Evolutionary conservation across 192 early-diverging fungal species (phyloP).

Genomic region (Cetraspora pellucida): DNA sequence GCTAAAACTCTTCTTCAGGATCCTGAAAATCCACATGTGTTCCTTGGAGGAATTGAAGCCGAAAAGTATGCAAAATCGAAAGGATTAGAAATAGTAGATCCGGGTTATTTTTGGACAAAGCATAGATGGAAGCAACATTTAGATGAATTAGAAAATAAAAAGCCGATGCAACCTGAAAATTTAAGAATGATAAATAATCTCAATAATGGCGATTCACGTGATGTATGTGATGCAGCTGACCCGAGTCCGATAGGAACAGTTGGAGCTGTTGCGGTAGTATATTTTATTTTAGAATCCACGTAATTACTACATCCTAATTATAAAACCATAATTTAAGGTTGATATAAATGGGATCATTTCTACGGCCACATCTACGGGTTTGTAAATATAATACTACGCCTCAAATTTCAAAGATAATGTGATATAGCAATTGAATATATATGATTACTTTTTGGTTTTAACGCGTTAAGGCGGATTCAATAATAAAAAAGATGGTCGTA

Average conservation of each 20-base stretch:
- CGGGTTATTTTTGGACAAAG: conserved; percentile 47
- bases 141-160: conserved; percentile 31
- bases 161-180: no score
- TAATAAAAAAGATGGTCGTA: conserved; percentile 48
- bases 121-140: conserved; percentile 49
- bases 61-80: conserved; percentile 41
- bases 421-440: not conserved
- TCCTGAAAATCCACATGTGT: conserved; percentile 42
- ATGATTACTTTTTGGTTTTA: not conserved
- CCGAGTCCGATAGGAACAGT: conserved; percentile 45
- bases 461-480: conserved; percentile 39
- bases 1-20: conserved; percentile 40
- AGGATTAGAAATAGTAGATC: conserved; percentile 48
- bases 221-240: conserved; percentile 8
- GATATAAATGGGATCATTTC: conserved; percentile 49
- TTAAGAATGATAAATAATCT: not conserved
- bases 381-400: not conserved
- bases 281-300: no score
- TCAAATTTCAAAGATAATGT: not conserved
- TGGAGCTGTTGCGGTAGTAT: conserved; percentile 43
- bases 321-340: not conserved
- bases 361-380: conserved; percentile 48
- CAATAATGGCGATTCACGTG: not conserved
- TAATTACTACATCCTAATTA: no score
- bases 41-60: conserved; percentile 43